phyloP scores from a whole-genome alignment of 225 moss, liverwort and hornwort genomes.

The Rhytidiadelphus loreus region DNA sequence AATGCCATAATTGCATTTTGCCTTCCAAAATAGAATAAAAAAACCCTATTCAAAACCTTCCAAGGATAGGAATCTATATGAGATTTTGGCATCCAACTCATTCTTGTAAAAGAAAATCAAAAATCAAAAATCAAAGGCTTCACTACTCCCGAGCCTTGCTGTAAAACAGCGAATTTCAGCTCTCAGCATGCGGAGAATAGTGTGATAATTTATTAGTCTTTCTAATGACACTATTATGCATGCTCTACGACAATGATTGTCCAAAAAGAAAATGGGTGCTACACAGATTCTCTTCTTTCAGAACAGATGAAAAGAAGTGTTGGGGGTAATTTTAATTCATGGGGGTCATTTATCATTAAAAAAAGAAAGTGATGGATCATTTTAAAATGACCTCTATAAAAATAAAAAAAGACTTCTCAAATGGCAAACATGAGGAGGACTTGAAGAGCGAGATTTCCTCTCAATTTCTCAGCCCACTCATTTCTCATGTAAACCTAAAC shows the following conservation, averaged over 20 bases:
- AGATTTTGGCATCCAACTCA: not conserved
- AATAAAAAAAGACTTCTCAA: not conserved
- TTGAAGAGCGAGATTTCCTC: too few species aligned
- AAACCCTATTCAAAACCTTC: not conserved
- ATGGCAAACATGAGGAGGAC: too few species aligned
- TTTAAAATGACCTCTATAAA: not conserved
- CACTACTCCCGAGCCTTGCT: not conserved
- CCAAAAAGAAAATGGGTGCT: not conserved
- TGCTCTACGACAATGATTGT: not conserved
- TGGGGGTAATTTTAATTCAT: not conserved
- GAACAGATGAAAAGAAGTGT: not conserved
- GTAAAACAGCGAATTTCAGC: not conserved
- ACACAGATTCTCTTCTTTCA: not conserved
- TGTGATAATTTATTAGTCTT: not conserved
- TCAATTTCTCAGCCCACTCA: too few species aligned
- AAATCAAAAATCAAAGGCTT: not conserved
- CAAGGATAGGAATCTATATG: not conserved
- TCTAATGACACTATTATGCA: not conserved
- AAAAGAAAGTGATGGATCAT: not conserved
- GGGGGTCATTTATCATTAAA: not conserved
- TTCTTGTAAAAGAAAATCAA: not conserved
- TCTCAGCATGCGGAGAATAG: not conserved
- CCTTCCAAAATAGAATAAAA: not conserved
- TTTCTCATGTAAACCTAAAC: too few species aligned
- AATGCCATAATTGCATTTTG: not conserved